Percentiles rank a stretch among this genome's conserved stretches.
Evolutionary conservation across 306 rosid genomes (phyloP).

Genomic region (Astragalus glycyphyllos): DNA sequence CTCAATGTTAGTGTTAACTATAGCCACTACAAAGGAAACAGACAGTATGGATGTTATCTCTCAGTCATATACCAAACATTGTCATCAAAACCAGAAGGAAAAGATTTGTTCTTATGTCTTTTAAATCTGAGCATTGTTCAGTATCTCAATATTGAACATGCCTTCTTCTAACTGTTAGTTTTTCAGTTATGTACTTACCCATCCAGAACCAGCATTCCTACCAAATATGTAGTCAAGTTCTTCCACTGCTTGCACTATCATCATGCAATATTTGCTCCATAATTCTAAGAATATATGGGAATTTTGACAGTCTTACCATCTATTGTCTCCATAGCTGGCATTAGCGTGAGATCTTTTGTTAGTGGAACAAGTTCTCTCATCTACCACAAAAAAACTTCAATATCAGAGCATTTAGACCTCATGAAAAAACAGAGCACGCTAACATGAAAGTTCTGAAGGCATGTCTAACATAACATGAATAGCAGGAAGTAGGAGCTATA

Average conservation of each 20-base stretch:
- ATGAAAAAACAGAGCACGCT: slow-evolving; percentile 11
- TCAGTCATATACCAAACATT: slow-evolving; percentile 2
- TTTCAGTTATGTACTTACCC: slow-evolving; percentile 16
- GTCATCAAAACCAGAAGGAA: slow-evolving; percentile 18
- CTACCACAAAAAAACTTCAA: slow-evolving; percentile 4
- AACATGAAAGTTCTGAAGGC: no score
- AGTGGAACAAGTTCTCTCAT: slow-evolving; percentile 13
- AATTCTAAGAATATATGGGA: background rate
- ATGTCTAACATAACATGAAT: no score
- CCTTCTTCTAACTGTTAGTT: slow-evolving; percentile 9
- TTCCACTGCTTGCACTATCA: slow-evolving; percentile 7
- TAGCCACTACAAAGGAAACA: no score
- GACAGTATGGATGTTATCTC: background rate
- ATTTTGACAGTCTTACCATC: slow-evolving; percentile 1
- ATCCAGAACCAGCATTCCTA: background rate
- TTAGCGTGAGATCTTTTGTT: background rate
- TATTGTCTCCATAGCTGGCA: slow-evolving; percentile 15
- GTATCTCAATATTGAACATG: slow-evolving; percentile 21
- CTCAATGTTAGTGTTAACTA: no score
- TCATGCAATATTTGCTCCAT: slow-evolving; percentile 19
- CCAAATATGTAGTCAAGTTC: background rate
- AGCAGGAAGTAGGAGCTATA: slow-evolving; percentile 5
- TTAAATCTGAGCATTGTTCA: slow-evolving; percentile 19
- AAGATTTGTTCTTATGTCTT: background rate
- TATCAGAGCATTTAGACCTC: slow-evolving; percentile 19